Evolutionary conservation across 148 eudicot species (phyloP).

Genomic region (Suaeda aralocaspica): DNA sequence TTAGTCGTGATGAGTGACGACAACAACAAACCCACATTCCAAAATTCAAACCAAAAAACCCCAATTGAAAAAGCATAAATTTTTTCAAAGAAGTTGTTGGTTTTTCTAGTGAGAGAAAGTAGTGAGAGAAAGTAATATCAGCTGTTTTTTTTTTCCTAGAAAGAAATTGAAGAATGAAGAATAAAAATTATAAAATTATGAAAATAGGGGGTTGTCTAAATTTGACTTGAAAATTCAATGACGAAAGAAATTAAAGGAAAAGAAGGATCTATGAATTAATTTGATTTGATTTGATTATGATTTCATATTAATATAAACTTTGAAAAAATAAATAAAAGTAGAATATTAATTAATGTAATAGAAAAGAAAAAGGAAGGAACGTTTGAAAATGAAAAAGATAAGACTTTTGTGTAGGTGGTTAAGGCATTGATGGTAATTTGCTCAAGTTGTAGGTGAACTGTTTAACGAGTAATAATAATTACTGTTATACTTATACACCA

Average conservation of each 20-base stretch:
- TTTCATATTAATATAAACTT: background rate
- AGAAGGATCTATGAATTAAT: background rate
- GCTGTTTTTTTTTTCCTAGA: slow-evolving; percentile 15
- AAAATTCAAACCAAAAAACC: slow-evolving; percentile 21
- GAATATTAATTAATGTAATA: no score
- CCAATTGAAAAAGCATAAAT: slow-evolving; percentile 21
- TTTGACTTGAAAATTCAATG: slow-evolving; percentile 20
- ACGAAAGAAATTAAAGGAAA: background rate
- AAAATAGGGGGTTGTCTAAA: background rate
- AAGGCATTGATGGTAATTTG: background rate
- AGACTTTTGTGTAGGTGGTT: background rate
- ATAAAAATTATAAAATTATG: background rate
- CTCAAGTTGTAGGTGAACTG: background rate
- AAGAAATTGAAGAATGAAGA: background rate
- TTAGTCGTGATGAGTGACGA: slow-evolving; percentile 52
- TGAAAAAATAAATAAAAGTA: no score
- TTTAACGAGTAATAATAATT: no score
- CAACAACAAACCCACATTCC: slow-evolving; percentile 13
- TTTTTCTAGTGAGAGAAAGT: background rate
- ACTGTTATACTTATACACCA: no score
- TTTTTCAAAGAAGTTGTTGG: background rate
- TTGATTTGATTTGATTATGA: background rate
- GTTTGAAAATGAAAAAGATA: no score
- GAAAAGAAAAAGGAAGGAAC: background rate
- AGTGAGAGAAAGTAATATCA: background rate